A percentile compares a stretch with the other conserved stretches of the same genome.
Evolutionary conservation across 345 rosid species (phyloP).

Genomic region (Pistacia integerrima): DNA sequence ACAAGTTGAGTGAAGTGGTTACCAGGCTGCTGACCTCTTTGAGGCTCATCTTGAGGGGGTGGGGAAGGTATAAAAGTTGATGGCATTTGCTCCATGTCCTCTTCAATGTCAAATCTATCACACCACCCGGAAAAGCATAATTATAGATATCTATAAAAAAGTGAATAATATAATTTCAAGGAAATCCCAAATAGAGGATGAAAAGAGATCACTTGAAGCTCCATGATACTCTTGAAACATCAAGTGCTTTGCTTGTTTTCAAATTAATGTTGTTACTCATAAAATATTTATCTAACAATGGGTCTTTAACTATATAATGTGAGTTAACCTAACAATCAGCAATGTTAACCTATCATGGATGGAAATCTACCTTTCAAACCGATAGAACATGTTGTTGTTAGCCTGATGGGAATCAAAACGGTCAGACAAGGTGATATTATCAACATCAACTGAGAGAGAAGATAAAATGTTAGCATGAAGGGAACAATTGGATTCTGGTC

Average conservation of each 20-base stretch:
- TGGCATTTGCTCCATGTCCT: conserved; percentile 62
- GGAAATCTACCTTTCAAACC: conserved; percentile 60
- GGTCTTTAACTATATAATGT: background rate
- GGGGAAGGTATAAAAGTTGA: conserved; percentile 52
- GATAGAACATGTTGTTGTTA: conserved; percentile 46
- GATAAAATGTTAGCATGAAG: conserved; percentile 20
- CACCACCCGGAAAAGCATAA: conserved; percentile 13
- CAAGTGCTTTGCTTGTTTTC: background rate
- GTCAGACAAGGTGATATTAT: conserved; percentile 69
- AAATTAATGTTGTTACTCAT: background rate
- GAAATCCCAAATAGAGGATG: conserved; percentile 10
- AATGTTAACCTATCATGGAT: background rate
- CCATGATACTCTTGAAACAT: background rate
- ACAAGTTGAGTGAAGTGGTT: background rate
- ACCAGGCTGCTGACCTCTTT: conserved; percentile 47
- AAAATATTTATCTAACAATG: too few relatives aligned
- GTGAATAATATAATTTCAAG: conserved; percentile 1
- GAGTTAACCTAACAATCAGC: background rate
- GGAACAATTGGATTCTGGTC: background rate
- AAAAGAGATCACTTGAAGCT: background rate
- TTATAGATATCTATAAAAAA: background rate
- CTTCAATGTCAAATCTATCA: conserved; percentile 77
- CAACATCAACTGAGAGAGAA: conserved; percentile 62
- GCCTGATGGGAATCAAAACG: conserved; percentile 57
- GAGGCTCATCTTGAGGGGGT: conserved; percentile 42